Evolutionary conservation across 306 rosid genomes (phyloP), one percentile per base, ranked within the genome.

Genomic region (Luffa aegyptiaca): DNA sequence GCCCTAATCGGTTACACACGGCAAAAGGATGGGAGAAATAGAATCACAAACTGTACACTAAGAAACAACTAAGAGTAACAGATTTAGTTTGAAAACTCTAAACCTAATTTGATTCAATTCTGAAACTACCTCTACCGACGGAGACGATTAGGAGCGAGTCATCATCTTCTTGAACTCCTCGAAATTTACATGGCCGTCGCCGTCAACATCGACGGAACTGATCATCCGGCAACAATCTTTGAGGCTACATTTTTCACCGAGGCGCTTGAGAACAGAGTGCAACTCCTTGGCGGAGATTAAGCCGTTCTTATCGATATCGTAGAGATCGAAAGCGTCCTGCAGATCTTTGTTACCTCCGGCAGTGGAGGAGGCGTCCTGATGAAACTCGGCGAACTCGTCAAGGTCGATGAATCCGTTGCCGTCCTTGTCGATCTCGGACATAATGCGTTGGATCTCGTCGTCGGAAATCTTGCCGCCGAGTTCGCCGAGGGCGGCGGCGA

Each of bases 141-240:
- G 10, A 53, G 16, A 56, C 57, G 3, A 56, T 59, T 61, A 85
- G 31, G 75, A 51, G 3, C 87, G 91, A 26, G 87, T 76, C 97
- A 95, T 95, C 99, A 95, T 95, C 88, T 88, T 95, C 86, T 95
- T 95, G 87, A 95, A 95, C 84, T 95, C 99, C 39, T 93, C 96
- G 80, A 95, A 95, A 68, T 93, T 93, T 42, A 93, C 97, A 83
- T 74, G 82, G 5, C 97, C 97, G 46, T 95, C 97, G 55, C 99
- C 97, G 68, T 95, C 99, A 3, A 82, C 87, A 14, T 95, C 99
- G 5, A 95, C 99, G 66, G 91, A 87, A n/a, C 82, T 79, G 75
- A 95, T 95, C 95, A 95, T 95, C 70, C 69, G 86, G 72, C 83
- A 71, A 78, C 99, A 95, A 45, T 95, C 97, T 13, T 79, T 68